Evolutionary conservation across 345 rosid species (phyloP), one percentile per base, ranked within the genome.

Genomic region (Citrus unshiu): DNA sequence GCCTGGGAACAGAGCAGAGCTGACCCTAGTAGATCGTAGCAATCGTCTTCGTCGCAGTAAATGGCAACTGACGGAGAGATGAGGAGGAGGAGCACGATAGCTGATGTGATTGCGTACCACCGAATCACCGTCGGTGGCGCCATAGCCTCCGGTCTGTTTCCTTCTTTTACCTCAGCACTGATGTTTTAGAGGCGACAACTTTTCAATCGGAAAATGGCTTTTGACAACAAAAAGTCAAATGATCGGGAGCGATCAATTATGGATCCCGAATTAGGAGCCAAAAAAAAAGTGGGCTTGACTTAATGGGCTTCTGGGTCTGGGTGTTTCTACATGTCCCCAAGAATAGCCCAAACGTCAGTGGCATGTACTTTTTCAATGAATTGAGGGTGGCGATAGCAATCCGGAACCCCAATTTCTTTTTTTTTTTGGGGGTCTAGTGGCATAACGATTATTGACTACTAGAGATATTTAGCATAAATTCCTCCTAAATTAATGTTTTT

Each of bases 11-110:
- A 9, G 49, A 63, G 21, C 27, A 1, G 49, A 80, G 73, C 85
- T 67, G 88, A 93, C 98, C 92, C 93, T 49, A 96, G 89, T 27
- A 94, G 92, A 86, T 95, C 99, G 79, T 96, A 94, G 82, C 99
- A 96, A 85, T 96, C 97, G 83, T 94, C 98, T 66, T 92, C 97
- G 77, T 95, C 99, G 78, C 99, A 96, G 88, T 94, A 96, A 79
- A 96, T 94, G 72, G 99, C 91, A 21, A 78, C 19, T 5, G 98
- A 89, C 21, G 94, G 89, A 49, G 82, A 79, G 79, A 87, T 24
- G 74, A 83, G 76, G 64, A 92, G 62, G 37, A 80, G 83, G 6
- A 96, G 49, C 21, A 87, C 7, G 51, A 95, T 59, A 54, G 72
- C 62, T 3, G 75, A 80, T 81, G 86, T 62, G 35, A 76, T 73